Evolutionary conservation across 1,139 yeast species (phyloP).

Genomic region (Debaryomyces coudertii): DNA sequence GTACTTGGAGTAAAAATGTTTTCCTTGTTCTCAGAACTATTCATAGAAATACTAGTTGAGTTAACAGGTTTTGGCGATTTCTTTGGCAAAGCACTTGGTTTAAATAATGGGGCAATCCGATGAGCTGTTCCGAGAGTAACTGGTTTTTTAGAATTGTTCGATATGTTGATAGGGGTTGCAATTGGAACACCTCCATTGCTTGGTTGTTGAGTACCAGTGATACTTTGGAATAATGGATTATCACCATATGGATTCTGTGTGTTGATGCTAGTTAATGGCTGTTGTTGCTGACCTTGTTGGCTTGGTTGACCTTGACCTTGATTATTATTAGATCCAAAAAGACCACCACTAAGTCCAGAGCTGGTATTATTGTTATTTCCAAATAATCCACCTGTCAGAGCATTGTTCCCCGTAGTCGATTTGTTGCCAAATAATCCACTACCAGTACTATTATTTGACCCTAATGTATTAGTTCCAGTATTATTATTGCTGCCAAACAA

Average conservation of each 20-base stretch:
- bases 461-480: constrained; percentile 22
- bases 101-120: constrained; percentile 55
- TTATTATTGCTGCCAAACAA: constrained; percentile 10
- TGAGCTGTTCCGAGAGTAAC: constrained; percentile 65
- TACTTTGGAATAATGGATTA: constrained; percentile 62
- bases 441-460: constrained; percentile 15
- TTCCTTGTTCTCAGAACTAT: constrained; percentile 17
- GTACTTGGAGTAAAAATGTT: constrained; percentile 39
- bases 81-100: constrained; percentile 22
- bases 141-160: constrained; percentile 51
- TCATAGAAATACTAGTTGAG: constrained; percentile 1
- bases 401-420: constrained; percentile 8
- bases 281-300: constrained; percentile 30
- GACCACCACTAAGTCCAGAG: constrained; percentile 20
- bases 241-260: constrained; percentile 74
- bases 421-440: constrained; percentile 48
- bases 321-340: constrained; percentile 27
- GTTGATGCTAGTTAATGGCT: constrained; percentile 46
- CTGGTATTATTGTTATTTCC: constrained; percentile 19
- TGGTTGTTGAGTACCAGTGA: constrained; percentile 29
- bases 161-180: constrained; percentile 51
- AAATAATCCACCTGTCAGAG: constrained; percentile 21
- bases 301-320: constrained; percentile 18
- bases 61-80: constrained; percentile 11
- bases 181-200: constrained; percentile 39